These are phyloP conservation scores for Hibiscus mutabilis DNA, from an alignment of 345 rosid species.

Conservation along the genomic window DNA sequence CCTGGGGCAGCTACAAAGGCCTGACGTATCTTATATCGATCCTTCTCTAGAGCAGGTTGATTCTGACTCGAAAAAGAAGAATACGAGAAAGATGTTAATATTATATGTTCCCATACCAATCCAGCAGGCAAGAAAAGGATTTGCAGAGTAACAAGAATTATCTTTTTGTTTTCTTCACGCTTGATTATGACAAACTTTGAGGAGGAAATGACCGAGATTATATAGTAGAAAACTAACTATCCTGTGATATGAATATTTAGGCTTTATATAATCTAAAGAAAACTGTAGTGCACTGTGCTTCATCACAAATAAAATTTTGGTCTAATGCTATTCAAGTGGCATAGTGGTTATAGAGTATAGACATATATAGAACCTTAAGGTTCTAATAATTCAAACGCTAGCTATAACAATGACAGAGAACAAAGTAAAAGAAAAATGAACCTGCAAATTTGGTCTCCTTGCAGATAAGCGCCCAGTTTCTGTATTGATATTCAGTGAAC, in stretches of 20 bases:
- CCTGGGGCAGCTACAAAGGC: conserved; percentile 92
- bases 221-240: background rate
- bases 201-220: background rate
- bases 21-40: conserved; percentile 93
- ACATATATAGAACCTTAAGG: background rate
- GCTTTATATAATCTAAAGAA: background rate
- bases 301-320: background rate
- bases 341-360: background rate
- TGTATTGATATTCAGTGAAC: conserved; percentile 92
- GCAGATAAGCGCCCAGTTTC: conserved; percentile 96
- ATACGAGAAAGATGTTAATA: background rate
- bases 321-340: background rate
- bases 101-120: background rate
- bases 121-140: background rate
- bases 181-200: background rate
- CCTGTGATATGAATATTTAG: background rate
- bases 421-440: conserved; percentile 18
- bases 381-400: conserved; percentile 1
- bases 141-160: background rate
- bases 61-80: conserved; percentile 36
- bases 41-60: conserved; percentile 98
- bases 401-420: background rate
- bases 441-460: conserved; percentile 95
- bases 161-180: background rate
- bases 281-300: background rate